Evolutionary conservation across 352 stramenopile species (phyloP), one percentile per base, ranked within the genome.

Genomic region (Phytopythium litorale): DNA sequence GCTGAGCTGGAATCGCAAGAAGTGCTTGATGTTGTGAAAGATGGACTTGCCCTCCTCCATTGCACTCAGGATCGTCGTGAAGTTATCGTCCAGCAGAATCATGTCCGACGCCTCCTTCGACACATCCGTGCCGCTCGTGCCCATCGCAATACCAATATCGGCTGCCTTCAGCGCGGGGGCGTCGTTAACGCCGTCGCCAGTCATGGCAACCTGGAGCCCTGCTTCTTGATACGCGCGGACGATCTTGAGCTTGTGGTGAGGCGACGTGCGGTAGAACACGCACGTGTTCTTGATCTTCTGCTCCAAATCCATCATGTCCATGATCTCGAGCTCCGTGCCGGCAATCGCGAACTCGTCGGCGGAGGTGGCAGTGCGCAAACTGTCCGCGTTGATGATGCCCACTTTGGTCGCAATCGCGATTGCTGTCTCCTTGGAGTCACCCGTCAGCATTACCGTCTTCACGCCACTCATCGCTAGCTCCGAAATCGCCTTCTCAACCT

Each of bases 101-200:
- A 99, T 99, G 73, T 98, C 96, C 2, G 96, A 96, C 4, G 98
- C 98, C 75, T 99, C 96, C 67, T 99, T 99, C 4, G 97, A 98
- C 38, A 99, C 97, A 66, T 99, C 90, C 32, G 97, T 99, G 53
- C 97, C 97, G 57, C 92, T 97, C 56, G 98, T 98, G 57, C 97
- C 97, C 97, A 99, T 99, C 5, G 96, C 97, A 71, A 98, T 97
- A 35, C 94, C 92, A 69, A 99, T 98, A 63, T 99, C 94, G 19
- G 96, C 94, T 1, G 80, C 94, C 69, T 99, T 99, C 11, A 99
- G 78, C 5, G 97, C 97, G 21, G 97, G 97, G 8, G 97, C 97
- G 76, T 99, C 97, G 75, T 99, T 99, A 16, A 98, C 98, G 38
- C 97, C 97, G 67, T 99, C 97, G n/a, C 97, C 98, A n/a, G 98